Percentiles rank a stretch among this genome's conserved stretches.
phyloP scores from a whole-genome alignment of 2,329 filamentous ascomycete species.

The Allantophomopsis cytisporea region DNA sequence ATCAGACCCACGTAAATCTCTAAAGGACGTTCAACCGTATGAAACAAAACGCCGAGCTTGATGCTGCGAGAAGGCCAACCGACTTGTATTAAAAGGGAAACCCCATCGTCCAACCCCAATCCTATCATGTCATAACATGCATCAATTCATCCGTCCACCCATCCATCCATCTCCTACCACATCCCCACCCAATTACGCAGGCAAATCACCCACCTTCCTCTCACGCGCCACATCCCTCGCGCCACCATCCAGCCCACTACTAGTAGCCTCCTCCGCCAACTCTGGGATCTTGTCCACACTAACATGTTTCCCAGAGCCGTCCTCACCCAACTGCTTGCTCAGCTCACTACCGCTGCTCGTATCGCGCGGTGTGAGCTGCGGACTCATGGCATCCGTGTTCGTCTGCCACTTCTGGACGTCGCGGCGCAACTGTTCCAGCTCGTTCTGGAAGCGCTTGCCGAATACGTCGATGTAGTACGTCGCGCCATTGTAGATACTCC shows the following conservation, averaged over 20 bases:
- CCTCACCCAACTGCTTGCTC: slow-evolving; percentile 2
- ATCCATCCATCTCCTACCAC: too few relatives aligned
- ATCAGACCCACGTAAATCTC: too few relatives aligned
- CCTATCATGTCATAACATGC: too few relatives aligned
- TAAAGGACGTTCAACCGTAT: too few relatives aligned
- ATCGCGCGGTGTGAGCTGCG: slow-evolving; percentile 22
- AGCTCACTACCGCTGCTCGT: slow-evolving; percentile 8
- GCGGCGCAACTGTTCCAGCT: slow-evolving; percentile 75
- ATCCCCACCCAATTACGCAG: slow-evolving; percentile 4
- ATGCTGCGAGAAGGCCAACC: too few relatives aligned
- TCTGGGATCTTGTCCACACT: slow-evolving; percentile 42
- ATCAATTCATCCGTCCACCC: too few relatives aligned
- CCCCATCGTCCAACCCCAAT: too few relatives aligned
- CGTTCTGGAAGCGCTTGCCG: slow-evolving; percentile 91
- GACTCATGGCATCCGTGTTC: slow-evolving; percentile 33
- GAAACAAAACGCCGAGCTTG: too few relatives aligned
- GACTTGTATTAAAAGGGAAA: too few relatives aligned
- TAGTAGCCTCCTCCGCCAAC: slow-evolving; percentile 30
- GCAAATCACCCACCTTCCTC: slow-evolving; percentile 24
- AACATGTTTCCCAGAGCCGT: slow-evolving; percentile 1
- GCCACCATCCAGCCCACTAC: slow-evolving; percentile 29
- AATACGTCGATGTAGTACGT: slow-evolving; percentile 99
- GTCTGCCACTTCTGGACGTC: slow-evolving; percentile 85
- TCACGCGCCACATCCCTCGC: slow-evolving; percentile 32
- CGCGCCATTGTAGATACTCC: slow-evolving; percentile 93